Base-by-base conservation (phyloP, 2,329 filamentous ascomycete genomes). In the Curvularia sp. region DNA sequence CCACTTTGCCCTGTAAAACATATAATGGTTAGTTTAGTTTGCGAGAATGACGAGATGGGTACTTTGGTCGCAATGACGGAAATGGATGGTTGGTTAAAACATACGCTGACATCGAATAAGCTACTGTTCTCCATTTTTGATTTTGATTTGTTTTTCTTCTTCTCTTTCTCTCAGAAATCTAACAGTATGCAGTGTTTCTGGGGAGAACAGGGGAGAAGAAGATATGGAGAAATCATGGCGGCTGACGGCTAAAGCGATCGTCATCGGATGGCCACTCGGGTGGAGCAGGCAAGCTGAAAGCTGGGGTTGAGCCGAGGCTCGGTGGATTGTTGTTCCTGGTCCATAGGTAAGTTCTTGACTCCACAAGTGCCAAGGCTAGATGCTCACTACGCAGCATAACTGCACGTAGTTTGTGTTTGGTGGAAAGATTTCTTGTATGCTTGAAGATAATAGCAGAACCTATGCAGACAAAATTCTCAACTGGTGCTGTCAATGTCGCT, bases 81-180 rank as follows among this genome's bases (percentile, higher is more conserved):
- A 36, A 27, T 27, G 7, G 7, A 27, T 27, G 36, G 23, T 27
- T 8, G 41, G 39, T 5, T 28, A 5, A 2, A 19, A 28, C 53
- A 19, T 66, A 74, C 74, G 58, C 75, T 77, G 49, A 78, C 75
- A 49, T 72, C 65, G 60, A 78, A 78, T 32, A 78, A 73, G 9
- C 56, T 67, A 8, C 64, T 52, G 56, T 72, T 70, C 41, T 78
- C 75, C 77, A 78, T 78, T 28, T 57, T 68, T 5, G 18, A 7
- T 7, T 15, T 47, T 1, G 19, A 2, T 46, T 46, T 12, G 3
- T 28, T 25, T 46, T 15, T 6, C 6, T 41, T 39, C 9, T 9
- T 2, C 21, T 1, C 25, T 4, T n/a, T 34, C 13, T 21, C 9
- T 15, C 12, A 18, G n/a, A 15, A 13, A 7, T 18, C 15, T 27